These are phyloP conservation scores for Phytophthora pistaciae DNA, from an alignment of 352 stramenopile genomes.

Conservation along the genomic window DNA sequence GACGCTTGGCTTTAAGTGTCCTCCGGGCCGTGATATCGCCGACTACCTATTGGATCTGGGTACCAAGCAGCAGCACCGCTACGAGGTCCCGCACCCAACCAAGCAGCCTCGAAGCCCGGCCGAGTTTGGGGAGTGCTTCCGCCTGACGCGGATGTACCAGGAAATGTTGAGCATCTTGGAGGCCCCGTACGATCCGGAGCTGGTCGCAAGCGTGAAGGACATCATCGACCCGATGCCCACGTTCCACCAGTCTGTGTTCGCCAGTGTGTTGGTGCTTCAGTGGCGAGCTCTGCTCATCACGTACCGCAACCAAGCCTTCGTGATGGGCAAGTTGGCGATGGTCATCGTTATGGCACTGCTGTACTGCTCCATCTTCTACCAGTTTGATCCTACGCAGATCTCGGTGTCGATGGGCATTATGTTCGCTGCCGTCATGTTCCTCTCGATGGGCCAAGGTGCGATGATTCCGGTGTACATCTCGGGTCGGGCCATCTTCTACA, in stretches of 20 bases:
- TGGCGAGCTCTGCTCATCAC: constrained; percentile 51
- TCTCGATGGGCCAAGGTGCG: constrained; percentile 50
- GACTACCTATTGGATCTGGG: constrained; percentile 40
- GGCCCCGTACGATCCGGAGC: constrained; percentile 12
- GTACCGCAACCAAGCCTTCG: constrained; percentile 31
- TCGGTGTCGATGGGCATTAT: constrained; percentile 60
- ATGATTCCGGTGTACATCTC: constrained; percentile 31
- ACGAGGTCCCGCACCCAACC: constrained; percentile 13
- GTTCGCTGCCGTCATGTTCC: constrained; percentile 75
- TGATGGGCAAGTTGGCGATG: constrained; percentile 30
- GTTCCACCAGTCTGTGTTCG: constrained; percentile 73
- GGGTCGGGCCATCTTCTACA: constrained; percentile 66
- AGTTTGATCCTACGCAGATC: constrained; percentile 24
- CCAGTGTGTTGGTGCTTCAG: constrained; percentile 62
- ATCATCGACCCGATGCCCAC: constrained; percentile 27
- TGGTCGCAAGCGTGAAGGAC: constrained; percentile 19
- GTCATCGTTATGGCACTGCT: constrained; percentile 33
- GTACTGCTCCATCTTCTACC: constrained; percentile 33
- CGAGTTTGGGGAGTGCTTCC: constrained; percentile 36
- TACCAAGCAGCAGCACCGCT: constrained; percentile 38
- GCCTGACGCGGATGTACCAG: constrained; percentile 42
- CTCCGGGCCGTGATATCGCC: constrained; percentile 37
- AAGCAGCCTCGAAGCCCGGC: constrained; percentile 24
- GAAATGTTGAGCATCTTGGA: constrained; percentile 40
- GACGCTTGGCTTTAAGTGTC: constrained; percentile 42